Evolutionary conservation across 2,329 filamentous ascomycete genomes (phyloP).

Genomic region (Corynespora cassiicola): DNA sequence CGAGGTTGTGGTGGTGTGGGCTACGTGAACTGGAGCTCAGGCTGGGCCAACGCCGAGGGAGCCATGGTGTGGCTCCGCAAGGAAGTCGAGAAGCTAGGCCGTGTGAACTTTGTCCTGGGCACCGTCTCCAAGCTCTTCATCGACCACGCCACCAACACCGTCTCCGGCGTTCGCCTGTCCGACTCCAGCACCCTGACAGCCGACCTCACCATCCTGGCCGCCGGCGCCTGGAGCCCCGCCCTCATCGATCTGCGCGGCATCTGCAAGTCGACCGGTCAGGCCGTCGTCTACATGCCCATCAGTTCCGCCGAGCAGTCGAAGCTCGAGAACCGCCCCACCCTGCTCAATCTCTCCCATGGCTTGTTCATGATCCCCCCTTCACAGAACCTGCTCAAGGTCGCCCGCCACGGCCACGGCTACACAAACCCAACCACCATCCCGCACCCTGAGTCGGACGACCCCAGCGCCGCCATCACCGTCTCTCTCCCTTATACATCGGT

Average conservation of each 20-base stretch:
- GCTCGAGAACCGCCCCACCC: conserved; percentile 71
- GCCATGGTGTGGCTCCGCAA: conserved; percentile 70
- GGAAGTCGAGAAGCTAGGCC: conserved; percentile 60
- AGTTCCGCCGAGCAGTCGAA: conserved; percentile 71
- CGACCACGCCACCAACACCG: conserved; percentile 37
- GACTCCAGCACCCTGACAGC: conserved; percentile 62
- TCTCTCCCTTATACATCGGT: conserved; percentile 60
- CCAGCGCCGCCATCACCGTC: conserved; percentile 47
- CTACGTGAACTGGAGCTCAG: conserved; percentile 76
- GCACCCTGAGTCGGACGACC: conserved; percentile 51
- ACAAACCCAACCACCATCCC: conserved; percentile 54
- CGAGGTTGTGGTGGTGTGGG: conserved; percentile 63
- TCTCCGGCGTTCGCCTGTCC: conserved; percentile 66
- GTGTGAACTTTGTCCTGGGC: conserved; percentile 57
- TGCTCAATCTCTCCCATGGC: conserved; percentile 74
- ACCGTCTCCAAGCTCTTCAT: conserved; percentile 56
- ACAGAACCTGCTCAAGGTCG: conserved; percentile 53
- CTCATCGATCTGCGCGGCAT: conserved; percentile 80
- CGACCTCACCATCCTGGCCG: conserved; percentile 79
- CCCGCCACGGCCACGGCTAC: conserved; percentile 59
- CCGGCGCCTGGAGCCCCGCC: conserved; percentile 84
- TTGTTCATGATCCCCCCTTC: conserved; percentile 77
- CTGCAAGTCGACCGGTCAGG: conserved; percentile 81
- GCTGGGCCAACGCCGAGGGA: conserved; percentile 81
- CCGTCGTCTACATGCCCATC: conserved; percentile 78